These are phyloP conservation scores for Pyrenophora seminiperda DNA, from an alignment of 2,329 filamentous ascomycete species.

Conservation along the genomic window DNA sequence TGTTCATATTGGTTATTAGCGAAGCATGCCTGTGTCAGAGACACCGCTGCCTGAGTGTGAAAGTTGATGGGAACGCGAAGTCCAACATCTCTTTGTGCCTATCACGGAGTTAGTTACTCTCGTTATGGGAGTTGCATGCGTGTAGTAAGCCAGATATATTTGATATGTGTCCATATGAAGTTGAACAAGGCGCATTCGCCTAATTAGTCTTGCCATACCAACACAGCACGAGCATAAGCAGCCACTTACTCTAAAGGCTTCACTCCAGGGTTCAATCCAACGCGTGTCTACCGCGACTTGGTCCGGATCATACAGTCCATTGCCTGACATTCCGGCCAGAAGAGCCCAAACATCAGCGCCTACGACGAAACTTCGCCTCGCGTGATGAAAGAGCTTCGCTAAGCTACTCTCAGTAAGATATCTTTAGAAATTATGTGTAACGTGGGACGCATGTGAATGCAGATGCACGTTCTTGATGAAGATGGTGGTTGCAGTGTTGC, in stretches of 20 bases:
- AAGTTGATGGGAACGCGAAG: conserved; percentile 66
- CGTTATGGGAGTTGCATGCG: neutral
- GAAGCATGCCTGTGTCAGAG: conserved; percentile 65
- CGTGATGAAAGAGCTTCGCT: conserved; percentile 3
- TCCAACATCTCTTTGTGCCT: conserved; percentile 68
- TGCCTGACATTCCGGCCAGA: conserved; percentile 32
- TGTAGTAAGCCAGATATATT: neutral
- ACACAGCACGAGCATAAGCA: neutral
- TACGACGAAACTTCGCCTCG: conserved; percentile 15
- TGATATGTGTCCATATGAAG: neutral
- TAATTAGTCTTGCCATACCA: neutral
- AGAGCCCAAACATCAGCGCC: conserved; percentile 12
- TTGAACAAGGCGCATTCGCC: neutral
- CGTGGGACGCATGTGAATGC: neutral
- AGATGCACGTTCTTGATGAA: conserved; percentile 8
- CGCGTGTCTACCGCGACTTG: conserved; percentile 32
- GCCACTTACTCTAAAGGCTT: conserved; percentile 40
- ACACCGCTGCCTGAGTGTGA: conserved; percentile 62
- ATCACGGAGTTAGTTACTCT: conserved; percentile 17
- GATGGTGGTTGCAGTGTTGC: conserved; percentile 6
- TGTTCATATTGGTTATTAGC: conserved; percentile 59
- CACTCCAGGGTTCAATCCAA: conserved; percentile 39
- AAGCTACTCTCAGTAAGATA: neutral
- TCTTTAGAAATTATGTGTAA: conserved; percentile 7
- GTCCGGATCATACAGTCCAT: conserved; percentile 39